These are phyloP conservation scores for Tolypocladium tropicale DNA, from an alignment of 2,329 filamentous ascomycete genomes.

Conservation along the genomic window DNA sequence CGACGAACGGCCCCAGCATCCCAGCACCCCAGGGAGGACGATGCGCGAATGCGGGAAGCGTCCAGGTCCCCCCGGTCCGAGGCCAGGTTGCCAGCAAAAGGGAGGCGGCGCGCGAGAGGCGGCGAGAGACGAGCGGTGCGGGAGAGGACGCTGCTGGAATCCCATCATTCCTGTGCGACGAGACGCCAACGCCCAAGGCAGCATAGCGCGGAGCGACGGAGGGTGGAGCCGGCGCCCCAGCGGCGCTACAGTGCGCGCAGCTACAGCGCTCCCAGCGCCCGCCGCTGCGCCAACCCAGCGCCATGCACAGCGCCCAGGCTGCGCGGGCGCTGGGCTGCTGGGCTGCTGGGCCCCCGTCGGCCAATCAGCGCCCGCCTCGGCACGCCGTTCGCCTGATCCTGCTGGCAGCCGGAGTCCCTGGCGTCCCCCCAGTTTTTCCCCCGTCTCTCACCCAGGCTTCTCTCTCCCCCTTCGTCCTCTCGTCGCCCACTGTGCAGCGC, in stretches of 20 bases:
- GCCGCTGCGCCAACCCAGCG: not conserved
- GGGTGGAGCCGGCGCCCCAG: not conserved
- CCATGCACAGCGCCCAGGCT: not conserved
- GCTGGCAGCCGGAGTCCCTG: not conserved
- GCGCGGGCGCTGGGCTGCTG: not conserved
- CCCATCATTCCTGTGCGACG: not conserved
- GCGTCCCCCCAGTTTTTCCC: not conserved
- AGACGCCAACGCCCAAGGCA: not conserved
- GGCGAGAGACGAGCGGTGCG: not conserved
- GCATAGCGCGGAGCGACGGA: not conserved
- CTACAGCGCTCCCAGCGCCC: not conserved
- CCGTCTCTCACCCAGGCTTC: not conserved
- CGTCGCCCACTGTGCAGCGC: not conserved
- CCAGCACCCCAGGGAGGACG: not conserved
- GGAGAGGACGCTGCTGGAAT: not conserved
- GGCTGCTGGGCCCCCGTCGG: not conserved
- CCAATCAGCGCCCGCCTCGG: slow-evolving; percentile 1
- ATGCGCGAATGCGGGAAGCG: not conserved
- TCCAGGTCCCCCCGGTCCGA: not conserved
- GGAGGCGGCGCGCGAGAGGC: not conserved
- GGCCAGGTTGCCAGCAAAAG: not conserved
- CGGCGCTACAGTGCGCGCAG: not conserved
- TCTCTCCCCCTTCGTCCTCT: not conserved
- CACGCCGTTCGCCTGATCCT: not conserved
- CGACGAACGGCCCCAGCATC: too few relatives aligned